phyloP scores from a whole-genome alignment of 208 protist species.

The Leishmania martiniquensis region DNA sequence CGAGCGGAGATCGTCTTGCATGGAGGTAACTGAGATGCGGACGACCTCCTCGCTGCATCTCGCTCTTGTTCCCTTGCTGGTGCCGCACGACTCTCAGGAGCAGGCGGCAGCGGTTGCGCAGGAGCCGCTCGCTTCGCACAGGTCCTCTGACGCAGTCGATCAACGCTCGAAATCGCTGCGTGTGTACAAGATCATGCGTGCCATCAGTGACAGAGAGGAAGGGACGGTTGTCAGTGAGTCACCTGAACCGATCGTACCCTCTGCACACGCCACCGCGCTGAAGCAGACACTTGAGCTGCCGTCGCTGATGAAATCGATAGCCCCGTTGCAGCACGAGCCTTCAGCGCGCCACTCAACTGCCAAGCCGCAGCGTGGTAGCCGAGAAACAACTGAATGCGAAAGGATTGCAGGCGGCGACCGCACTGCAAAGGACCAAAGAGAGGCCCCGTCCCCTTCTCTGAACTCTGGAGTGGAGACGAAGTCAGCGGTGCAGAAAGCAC shows the following conservation, averaged over 20 bases:
- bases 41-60: too few species aligned
- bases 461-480: background rate
- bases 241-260: background rate
- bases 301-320: background rate
- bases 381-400: background rate
- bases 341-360: background rate
- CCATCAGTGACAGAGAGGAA: background rate
- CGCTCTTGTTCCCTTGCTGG: too few species aligned
- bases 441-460: background rate
- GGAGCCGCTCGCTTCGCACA: background rate
- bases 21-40: too few species aligned
- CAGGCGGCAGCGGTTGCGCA: background rate
- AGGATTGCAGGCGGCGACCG: background rate
- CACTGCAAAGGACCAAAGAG: background rate
- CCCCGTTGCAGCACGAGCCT: background rate
- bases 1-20: too few species aligned
- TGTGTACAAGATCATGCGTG: background rate
- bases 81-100: background rate
- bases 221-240: background rate
- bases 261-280: background rate
- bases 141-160: background rate
- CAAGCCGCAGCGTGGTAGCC: background rate
- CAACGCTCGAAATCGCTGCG: background rate
- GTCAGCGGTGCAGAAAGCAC: background rate
- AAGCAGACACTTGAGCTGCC: background rate